Percentiles rank a stretch among this genome's conserved stretches.
Conservation (phyloP, 345 rosid genomes). For the Capsella bursapastoris region DNA sequence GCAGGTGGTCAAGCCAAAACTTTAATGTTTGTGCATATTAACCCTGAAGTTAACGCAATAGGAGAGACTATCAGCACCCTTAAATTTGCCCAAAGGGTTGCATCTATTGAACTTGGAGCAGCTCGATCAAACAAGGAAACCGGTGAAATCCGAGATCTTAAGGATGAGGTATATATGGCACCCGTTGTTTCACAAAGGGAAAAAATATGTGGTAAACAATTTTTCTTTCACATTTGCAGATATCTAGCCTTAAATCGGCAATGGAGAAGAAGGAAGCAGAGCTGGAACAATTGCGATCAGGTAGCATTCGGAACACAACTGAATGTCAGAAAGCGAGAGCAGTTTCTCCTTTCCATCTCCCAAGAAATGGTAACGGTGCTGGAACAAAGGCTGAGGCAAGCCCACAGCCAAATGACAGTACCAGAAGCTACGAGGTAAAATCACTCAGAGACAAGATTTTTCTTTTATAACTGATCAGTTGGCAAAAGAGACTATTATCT, state of each 20-base stretch:
- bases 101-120: constrained; percentile 94
- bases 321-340: constrained; percentile 79
- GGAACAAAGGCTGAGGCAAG: constrained; percentile 59
- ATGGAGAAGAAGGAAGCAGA: constrained; percentile 90
- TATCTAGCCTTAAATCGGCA: constrained; percentile 73
- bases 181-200: too few species aligned
- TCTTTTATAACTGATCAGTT: neutral
- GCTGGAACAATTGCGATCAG: constrained; percentile 64
- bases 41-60: constrained; percentile 77
- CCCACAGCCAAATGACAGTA: constrained; percentile 58
- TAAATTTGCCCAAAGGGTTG: constrained; percentile 95
- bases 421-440: constrained; percentile 62
- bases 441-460: constrained; percentile 1
- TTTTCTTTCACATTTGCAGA: constrained; percentile 47
- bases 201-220: neutral
- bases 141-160: constrained; percentile 86
- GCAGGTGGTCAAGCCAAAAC: constrained; percentile 98
- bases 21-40: constrained; percentile 93
- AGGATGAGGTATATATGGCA: constrained; percentile 72
- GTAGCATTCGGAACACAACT: constrained; percentile 46
- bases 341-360: constrained; percentile 82
- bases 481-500: constrained; percentile 1
- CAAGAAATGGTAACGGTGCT: constrained; percentile 53
- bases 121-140: constrained; percentile 92
- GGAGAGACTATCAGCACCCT: constrained; percentile 97